Evolutionary conservation across 305 asterid genomes (phyloP).

Genomic region (Fraxinus angustifolia): DNA sequence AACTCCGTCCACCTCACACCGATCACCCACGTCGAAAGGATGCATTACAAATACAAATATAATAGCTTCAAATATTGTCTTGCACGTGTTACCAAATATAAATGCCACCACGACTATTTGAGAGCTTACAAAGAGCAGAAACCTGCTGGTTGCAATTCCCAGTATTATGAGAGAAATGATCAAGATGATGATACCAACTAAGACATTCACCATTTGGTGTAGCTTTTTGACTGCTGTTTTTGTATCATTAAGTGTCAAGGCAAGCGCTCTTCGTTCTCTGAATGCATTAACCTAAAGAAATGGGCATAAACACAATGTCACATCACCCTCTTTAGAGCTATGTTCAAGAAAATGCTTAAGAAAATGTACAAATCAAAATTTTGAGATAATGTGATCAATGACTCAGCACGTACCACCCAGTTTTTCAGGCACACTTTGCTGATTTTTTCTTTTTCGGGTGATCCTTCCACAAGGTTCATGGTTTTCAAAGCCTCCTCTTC

Average conservation of each 20-base stretch:
- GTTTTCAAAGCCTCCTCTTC: constrained; percentile 61
- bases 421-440: constrained; percentile 69
- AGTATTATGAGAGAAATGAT: constrained; percentile 56
- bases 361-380: background rate
- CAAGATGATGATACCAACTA: constrained; percentile 46
- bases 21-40: constrained; percentile 87
- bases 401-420: constrained; percentile 74
- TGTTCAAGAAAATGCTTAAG: background rate
- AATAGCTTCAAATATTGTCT: constrained; percentile 69
- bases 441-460: constrained; percentile 55
- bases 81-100: constrained; percentile 84
- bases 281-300: constrained; percentile 67
- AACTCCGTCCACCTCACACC: constrained; percentile 80
- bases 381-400: background rate
- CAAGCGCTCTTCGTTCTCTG: constrained; percentile 84
- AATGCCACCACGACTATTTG: constrained; percentile 88
- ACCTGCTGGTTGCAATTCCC: constrained; percentile 61
- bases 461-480: constrained; percentile 61
- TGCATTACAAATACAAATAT: constrained; percentile 73
- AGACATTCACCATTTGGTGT: constrained; percentile 57
- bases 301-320: background rate
- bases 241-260: constrained; percentile 81
- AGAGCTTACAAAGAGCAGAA: constrained; percentile 77
- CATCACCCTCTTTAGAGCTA: background rate
- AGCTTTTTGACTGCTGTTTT: constrained; percentile 90